Percentiles rank a stretch among this genome's conserved stretches.
phyloP scores from a whole-genome alignment of 176 grass and related monocot genomes.

The Oryza longistaminata region DNA sequence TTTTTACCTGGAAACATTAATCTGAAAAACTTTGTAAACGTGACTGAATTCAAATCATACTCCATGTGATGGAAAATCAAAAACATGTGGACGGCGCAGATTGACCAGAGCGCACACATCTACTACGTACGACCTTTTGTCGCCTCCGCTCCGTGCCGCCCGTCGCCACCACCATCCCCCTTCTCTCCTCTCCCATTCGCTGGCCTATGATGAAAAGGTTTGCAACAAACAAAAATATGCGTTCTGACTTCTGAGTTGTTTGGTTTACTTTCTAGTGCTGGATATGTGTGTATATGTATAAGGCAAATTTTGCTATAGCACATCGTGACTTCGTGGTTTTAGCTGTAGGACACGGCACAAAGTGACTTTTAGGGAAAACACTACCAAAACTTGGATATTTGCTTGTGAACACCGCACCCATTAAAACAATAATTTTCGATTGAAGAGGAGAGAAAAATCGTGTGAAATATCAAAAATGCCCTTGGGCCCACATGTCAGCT shows the following conservation, averaged over 20 bases:
- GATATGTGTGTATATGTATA: not conserved
- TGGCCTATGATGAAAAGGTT: not conserved
- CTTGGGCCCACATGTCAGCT: too few relatives aligned
- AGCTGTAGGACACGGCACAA: too few relatives aligned
- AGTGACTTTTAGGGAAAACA: too few relatives aligned
- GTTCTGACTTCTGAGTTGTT: not conserved
- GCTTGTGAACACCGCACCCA: too few relatives aligned
- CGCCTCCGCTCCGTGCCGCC: not conserved
- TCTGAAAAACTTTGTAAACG: too few relatives aligned
- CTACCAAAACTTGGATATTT: too few relatives aligned
- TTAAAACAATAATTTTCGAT: too few relatives aligned
- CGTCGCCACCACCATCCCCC: not conserved
- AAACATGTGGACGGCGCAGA: slow-evolving; percentile 35
- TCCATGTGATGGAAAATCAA: slow-evolving; percentile 22
- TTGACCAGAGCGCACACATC: slow-evolving; percentile 20
- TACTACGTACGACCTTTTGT: slow-evolving; percentile 14
- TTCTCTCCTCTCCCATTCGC: not conserved
- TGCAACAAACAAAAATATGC: not conserved
- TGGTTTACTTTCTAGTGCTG: not conserved
- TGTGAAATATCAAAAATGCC: too few relatives aligned
- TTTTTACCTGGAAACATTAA: too few relatives aligned
- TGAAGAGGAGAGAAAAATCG: too few relatives aligned
- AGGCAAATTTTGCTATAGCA: too few relatives aligned
- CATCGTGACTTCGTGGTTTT: too few relatives aligned
- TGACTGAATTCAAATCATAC: not conserved